Conservation (phyloP, 2,329 filamentous ascomycete species). For the Aspergillus felis region DNA sequence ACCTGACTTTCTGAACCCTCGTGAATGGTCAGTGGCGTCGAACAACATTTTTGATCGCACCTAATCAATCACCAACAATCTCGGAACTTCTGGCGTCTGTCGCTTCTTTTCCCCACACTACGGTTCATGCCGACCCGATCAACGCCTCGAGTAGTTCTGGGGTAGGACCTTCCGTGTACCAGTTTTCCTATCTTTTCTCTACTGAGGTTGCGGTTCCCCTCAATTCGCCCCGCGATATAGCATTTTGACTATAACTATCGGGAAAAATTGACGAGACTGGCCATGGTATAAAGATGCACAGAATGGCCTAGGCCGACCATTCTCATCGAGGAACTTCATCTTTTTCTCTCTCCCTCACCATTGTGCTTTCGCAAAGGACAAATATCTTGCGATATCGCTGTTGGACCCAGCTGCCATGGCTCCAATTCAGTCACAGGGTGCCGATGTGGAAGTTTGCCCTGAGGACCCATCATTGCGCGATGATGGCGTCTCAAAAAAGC, state of each 20-base stretch:
- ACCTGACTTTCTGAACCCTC: constrained; percentile 1
- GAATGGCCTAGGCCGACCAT: not conserved
- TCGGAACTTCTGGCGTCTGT: not conserved
- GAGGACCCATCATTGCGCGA: constrained; percentile 1
- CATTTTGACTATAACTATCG: not conserved
- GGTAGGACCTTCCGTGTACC: not conserved
- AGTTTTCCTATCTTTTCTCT: constrained; percentile 1
- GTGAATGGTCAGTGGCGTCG: not conserved
- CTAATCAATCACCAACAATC: not conserved
- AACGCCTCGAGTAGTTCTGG: not conserved
- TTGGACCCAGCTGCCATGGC: not conserved
- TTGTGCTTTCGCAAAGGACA: not conserved
- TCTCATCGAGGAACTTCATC: not conserved
- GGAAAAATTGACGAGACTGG: not conserved
- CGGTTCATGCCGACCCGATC: not conserved
- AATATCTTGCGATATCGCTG: not conserved
- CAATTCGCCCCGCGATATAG: not conserved
- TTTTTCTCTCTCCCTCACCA: not conserved
- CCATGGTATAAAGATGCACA: constrained; percentile 3
- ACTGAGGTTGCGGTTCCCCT: not conserved
- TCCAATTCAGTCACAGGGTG: constrained; percentile 1
- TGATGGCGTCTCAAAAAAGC: constrained; percentile 10
- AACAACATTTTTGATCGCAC: not conserved
- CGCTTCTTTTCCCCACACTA: constrained; percentile 2
- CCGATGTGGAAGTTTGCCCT: constrained; percentile 11